Evolutionary conservation across 2,329 filamentous ascomycete species (phyloP), one percentile per base, ranked within the genome.

Genomic region (Monosporascus sp.): DNA sequence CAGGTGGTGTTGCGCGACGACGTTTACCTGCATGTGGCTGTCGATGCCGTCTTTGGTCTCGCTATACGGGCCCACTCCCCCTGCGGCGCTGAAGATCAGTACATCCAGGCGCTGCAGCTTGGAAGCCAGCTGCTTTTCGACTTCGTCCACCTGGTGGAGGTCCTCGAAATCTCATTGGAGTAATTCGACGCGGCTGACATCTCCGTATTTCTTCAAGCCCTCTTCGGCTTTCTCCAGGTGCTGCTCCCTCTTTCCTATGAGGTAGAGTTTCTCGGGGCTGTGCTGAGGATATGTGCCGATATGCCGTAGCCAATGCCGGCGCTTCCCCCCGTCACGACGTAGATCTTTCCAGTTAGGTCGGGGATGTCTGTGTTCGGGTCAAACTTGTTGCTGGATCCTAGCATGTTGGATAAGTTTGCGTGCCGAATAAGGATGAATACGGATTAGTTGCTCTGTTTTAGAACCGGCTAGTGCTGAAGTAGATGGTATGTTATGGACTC

Each of bases 241-340:
- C 22, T 78, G 65, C 58, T 76, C 72, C 47, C 78, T 78, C 55
- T 74, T 75, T 19, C 74, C 74, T 4, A 80, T 68, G 3, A 80
- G 67, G 54, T 77, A 77, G 47, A 80, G 71, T 53, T 72, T 76
- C 4, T 66, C 63, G 2, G 73, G 67, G 46, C 74, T 75, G 61
- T 78, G 75, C 59, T 79, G 73, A 80, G 71, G n/a, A 80, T 64
- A 56, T 81, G 78, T 7, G 77, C 75, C 27, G 73, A 70, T 46
- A 80, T 79, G 24, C 76, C 77, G 54, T 73, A 79, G 17, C 77
- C 77, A 35, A 78, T 78, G 20, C 75, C 76, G n/a, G 74, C 72
- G 20, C 70, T 74, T 22, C 75, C 75, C n/a, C 75, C 74, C 0
- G 75, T 78, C 16, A 79, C 72, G 19, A 78, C 65, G 50, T 73